These are phyloP conservation scores for Hebeloma cylindrosporum DNA, from an alignment of 768 basidiomycete genomes.

Conservation along the genomic window DNA sequence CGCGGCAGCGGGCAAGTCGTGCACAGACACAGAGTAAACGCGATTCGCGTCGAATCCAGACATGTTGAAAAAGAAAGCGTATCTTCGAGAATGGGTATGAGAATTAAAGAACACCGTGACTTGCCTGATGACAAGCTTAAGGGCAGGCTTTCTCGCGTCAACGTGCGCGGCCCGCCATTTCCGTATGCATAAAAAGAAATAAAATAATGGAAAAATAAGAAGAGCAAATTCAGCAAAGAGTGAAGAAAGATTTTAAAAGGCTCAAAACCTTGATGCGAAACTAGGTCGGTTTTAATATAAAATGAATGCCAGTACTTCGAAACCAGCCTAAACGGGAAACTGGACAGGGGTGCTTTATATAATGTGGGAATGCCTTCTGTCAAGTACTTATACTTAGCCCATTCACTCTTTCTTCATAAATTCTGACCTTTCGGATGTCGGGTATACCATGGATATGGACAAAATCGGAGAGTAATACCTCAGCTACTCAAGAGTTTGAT, in stretches of 20 bases:
- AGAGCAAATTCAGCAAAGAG: too few relatives aligned
- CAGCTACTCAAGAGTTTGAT: not conserved
- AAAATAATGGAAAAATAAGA: not conserved
- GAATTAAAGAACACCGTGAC: slow-evolving; percentile 13
- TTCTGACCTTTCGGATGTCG: not conserved
- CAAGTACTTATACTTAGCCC: too few relatives aligned
- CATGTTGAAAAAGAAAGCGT: slow-evolving; percentile 44
- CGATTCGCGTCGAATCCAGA: slow-evolving; percentile 86
- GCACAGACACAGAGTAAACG: slow-evolving; percentile 79
- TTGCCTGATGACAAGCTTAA: slow-evolving; percentile 29
- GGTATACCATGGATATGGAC: slow-evolving; percentile 16
- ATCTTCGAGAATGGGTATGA: slow-evolving; percentile 11
- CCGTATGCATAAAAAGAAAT: not conserved
- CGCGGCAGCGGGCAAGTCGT: slow-evolving; percentile 55
- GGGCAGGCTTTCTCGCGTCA: slow-evolving; percentile 35
- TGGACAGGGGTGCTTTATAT: too few relatives aligned
- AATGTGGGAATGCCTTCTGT: too few relatives aligned
- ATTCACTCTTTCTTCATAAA: slow-evolving; percentile 26
- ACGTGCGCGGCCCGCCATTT: not conserved
- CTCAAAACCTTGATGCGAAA: too few relatives aligned
- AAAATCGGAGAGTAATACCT: slow-evolving; percentile 2
- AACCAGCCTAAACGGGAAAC: too few relatives aligned
- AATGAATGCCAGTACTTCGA: too few relatives aligned
- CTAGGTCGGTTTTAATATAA: too few relatives aligned
- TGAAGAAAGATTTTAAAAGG: too few relatives aligned